Conservation (phyloP, 805 yeast genomes). For the Hanseniaspora valbyensis region DNA sequence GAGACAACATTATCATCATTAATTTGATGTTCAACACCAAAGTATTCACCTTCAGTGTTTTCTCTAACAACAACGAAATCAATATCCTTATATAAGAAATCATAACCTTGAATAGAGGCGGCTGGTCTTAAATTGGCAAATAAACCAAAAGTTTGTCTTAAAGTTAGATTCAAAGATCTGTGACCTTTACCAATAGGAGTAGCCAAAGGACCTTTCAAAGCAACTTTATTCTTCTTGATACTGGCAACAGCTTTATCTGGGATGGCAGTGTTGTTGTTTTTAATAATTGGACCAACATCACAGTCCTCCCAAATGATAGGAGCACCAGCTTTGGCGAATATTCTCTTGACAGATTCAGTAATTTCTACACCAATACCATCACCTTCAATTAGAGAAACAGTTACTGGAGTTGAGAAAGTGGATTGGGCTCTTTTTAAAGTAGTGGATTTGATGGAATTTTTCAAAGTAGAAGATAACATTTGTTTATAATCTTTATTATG, state of each 20-base stretch:
- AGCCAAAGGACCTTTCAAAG: slow-evolving; percentile 95
- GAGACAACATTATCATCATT: slow-evolving; percentile 98
- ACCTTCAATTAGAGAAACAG: slow-evolving; percentile 94
- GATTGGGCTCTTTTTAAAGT: slow-evolving; percentile 19
- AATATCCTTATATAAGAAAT: slow-evolving; percentile 70
- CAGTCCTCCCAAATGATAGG: slow-evolving; percentile 97
- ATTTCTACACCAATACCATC: slow-evolving; percentile 97
- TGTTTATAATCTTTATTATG: background rate
- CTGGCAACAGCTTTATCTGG: slow-evolving; percentile 88
- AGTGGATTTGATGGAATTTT: slow-evolving; percentile 1
- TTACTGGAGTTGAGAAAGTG: slow-evolving; percentile 48
- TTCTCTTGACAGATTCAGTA: slow-evolving; percentile 84
- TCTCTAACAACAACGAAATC: slow-evolving; percentile 95
- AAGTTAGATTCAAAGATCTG: slow-evolving; percentile 90
- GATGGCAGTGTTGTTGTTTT: slow-evolving; percentile 85
- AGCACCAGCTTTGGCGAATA: slow-evolving; percentile 85
- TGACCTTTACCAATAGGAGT: slow-evolving; percentile 99
- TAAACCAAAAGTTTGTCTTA: slow-evolving; percentile 91
- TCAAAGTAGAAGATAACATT: slow-evolving; percentile 10
- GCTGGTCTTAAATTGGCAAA: slow-evolving; percentile 98
- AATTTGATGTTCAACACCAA: slow-evolving; percentile 96
- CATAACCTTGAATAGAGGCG: slow-evolving; percentile 82
- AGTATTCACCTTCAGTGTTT: slow-evolving; percentile 99
- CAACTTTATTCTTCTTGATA: slow-evolving; percentile 85
- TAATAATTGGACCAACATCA: slow-evolving; percentile 86